A percentile compares a stretch with the other conserved stretches of the same genome.
phyloP scores from a whole-genome alignment of 305 asterid species.

The Rubia balearica region DNA sequence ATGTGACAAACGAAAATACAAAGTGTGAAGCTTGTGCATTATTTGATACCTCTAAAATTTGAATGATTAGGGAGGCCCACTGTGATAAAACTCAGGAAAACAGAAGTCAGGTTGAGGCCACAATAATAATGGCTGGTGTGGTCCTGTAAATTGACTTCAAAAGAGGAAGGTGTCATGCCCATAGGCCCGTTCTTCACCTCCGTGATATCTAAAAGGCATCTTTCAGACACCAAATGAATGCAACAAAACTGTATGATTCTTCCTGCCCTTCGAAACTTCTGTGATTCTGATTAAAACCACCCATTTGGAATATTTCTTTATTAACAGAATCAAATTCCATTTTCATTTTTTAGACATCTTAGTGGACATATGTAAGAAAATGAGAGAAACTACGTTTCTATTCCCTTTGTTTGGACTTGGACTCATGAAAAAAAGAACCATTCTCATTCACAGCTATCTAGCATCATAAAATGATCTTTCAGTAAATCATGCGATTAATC shows the following conservation, averaged over 20 bases:
- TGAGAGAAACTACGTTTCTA: too few relatives aligned
- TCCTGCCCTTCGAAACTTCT: background rate
- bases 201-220: slow-evolving; percentile 18
- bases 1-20: too few relatives aligned
- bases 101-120: background rate
- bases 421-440: background rate
- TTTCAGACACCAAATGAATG: slow-evolving; percentile 19
- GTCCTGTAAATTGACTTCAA: background rate
- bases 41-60: background rate
- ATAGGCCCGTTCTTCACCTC: slow-evolving; percentile 1
- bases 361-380: background rate
- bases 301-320: background rate
- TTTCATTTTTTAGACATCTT: background rate
- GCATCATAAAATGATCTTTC: too few relatives aligned
- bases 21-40: too few relatives aligned
- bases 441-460: too few relatives aligned
- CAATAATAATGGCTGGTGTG: background rate
- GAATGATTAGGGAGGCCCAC: slow-evolving; percentile 4
- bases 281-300: background rate
- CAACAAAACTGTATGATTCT: slow-evolving; percentile 6
- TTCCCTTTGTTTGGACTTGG: background rate
- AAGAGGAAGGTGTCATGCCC: background rate
- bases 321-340: background rate
- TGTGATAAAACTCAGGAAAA: background rate
- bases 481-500: background rate